A percentile compares a stretch with the other conserved stretches of the same genome.
Conservation (phyloP, 495 filamentous ascomycete genomes). For the Elaphomyces granulatus region DNA sequence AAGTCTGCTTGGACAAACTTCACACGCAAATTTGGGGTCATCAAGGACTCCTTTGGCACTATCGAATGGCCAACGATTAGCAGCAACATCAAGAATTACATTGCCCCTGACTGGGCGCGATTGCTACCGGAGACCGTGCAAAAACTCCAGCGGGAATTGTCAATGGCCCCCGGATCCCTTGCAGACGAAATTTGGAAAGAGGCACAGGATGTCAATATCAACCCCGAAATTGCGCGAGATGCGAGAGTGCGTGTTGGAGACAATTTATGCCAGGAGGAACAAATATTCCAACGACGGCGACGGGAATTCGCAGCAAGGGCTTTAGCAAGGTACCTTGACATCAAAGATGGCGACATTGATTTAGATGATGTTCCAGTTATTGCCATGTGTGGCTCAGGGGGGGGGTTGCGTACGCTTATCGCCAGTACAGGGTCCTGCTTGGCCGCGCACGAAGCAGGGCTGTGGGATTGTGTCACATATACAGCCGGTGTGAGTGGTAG, state of each 20-base stretch:
- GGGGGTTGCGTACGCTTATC: constrained; percentile 77
- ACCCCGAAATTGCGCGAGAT: constrained; percentile 72
- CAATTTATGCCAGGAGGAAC: constrained; percentile 75
- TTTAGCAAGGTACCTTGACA: constrained; percentile 63
- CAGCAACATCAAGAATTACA: constrained; percentile 49
- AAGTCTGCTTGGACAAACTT: constrained; percentile 46
- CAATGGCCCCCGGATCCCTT: constrained; percentile 69
- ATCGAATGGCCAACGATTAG: constrained; percentile 46
- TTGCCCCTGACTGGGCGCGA: constrained; percentile 72
- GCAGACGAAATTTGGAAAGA: constrained; percentile 90
- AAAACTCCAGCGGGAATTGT: constrained; percentile 80
- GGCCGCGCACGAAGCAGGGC: constrained; percentile 63
- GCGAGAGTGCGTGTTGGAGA: constrained; percentile 68
- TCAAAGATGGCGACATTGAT: constrained; percentile 68
- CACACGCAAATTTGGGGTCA: constrained; percentile 38
- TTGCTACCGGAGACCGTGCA: constrained; percentile 59
- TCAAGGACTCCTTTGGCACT: constrained; percentile 36
- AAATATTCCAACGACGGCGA: constrained; percentile 49
- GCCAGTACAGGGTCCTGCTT: constrained; percentile 76
- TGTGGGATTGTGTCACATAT: constrained; percentile 90
- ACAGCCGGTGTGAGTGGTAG: constrained; percentile 89
- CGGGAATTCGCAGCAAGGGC: constrained; percentile 50
- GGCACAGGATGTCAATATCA: constrained; percentile 62
- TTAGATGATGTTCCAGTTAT: constrained; percentile 86
- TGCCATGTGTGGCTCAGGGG: constrained; percentile 85